Evolutionary conservation across 805 yeast genomes (phyloP).

Genomic region (Candida vaughaniae): DNA sequence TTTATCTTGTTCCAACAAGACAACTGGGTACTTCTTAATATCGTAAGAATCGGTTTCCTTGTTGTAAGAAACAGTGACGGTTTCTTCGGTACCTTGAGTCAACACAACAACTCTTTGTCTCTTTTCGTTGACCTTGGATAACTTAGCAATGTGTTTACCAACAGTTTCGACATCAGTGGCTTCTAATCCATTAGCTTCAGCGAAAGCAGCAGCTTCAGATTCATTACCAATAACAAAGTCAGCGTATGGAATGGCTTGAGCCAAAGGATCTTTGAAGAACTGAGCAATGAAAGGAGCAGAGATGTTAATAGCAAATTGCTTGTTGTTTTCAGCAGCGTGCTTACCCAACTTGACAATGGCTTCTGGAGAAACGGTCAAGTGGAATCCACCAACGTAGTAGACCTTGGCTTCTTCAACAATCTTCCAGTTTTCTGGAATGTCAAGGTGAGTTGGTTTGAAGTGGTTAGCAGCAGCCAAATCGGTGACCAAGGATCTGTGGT

Average conservation of each 20-base stretch:
- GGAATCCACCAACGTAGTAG: conserved; percentile 98
- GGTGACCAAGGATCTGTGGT: conserved; percentile 89
- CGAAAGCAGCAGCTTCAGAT: conserved; percentile 93
- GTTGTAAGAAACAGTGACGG: conserved; percentile 69
- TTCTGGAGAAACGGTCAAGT: conserved; percentile 94
- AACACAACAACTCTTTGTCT: conserved; percentile 84
- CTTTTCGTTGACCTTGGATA: conserved; percentile 68
- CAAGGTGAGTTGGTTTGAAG: conserved; percentile 85
- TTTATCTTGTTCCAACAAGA: conserved; percentile 61
- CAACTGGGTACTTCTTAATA: conserved; percentile 62
- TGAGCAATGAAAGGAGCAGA: conserved; percentile 97
- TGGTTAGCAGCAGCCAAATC: conserved; percentile 98
- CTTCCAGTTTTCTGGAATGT: conserved; percentile 86
- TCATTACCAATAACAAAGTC: conserved; percentile 94
- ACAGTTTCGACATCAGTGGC: conserved; percentile 66
- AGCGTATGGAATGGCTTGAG: conserved; percentile 76
- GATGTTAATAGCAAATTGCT: conserved; percentile 78
- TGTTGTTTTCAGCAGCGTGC: conserved; percentile 83
- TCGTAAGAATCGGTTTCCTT: conserved; percentile 44
- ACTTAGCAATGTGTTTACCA: conserved; percentile 78
- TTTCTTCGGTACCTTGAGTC: conserved; percentile 94
- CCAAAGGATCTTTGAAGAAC: conserved; percentile 91
- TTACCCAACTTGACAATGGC: conserved; percentile 88
- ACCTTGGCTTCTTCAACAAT: conserved; percentile 75
- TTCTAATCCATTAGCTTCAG: conserved; percentile 72